phyloP scores from a whole-genome alignment of 768 basidiomycete genomes.

The Leccinum truebloodii region DNA sequence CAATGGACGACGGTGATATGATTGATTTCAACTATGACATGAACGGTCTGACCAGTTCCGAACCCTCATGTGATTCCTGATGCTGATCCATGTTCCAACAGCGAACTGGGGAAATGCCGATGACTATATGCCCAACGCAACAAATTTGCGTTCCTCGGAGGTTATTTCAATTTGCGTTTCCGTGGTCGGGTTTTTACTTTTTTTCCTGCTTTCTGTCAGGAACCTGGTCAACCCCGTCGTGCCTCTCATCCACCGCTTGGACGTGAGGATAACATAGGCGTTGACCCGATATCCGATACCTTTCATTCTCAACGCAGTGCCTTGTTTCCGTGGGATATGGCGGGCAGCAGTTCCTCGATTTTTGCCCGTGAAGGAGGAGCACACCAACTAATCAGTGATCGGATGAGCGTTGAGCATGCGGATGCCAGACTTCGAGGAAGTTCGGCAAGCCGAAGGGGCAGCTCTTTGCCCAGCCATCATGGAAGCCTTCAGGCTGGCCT shows the following conservation, averaged over 20 bases:
- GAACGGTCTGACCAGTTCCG: slow-evolving; percentile 20
- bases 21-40: slow-evolving; percentile 27
- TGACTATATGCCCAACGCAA: slow-evolving; percentile 19
- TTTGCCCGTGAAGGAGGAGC: slow-evolving; percentile 38
- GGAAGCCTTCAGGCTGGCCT: slow-evolving; percentile 43
- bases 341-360: slow-evolving; percentile 62
- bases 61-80: slow-evolving; percentile 2
- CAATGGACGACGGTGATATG: slow-evolving; percentile 13
- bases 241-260: slow-evolving; percentile 57
- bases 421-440: slow-evolving; percentile 56
- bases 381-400: slow-evolving; percentile 41
- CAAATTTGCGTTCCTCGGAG: slow-evolving; percentile 57
- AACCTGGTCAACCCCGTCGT: slow-evolving; percentile 85
- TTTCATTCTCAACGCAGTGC: slow-evolving; percentile 64
- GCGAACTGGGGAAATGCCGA: slow-evolving; percentile 24
- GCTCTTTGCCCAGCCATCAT: slow-evolving; percentile 54
- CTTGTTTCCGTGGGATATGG: slow-evolving; percentile 84
- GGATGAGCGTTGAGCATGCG: slow-evolving; percentile 50
- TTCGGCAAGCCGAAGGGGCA: slow-evolving; percentile 56
- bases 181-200: slow-evolving; percentile 13
- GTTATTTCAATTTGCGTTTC: slow-evolving; percentile 38
- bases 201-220: slow-evolving; percentile 43
- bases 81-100: slow-evolving; percentile 16
- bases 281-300: slow-evolving; percentile 43
- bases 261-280: slow-evolving; percentile 49